Base-by-base conservation (phyloP, 441 rosid species). In the Arabidopsis hybrid region DNA sequence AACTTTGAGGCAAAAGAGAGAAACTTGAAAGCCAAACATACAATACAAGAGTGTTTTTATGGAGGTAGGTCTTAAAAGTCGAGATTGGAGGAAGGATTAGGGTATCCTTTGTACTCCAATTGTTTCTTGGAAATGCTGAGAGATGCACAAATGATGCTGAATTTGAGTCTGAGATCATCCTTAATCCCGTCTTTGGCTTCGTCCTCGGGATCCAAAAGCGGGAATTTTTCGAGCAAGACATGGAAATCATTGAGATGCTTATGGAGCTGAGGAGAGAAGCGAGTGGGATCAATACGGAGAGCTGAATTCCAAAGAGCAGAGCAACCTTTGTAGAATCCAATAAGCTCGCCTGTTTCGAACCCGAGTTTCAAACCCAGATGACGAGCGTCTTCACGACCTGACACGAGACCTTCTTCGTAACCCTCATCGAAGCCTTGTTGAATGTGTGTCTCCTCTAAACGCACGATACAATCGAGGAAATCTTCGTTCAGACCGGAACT, bases 261-360 rank as follows among this genome's bases (percentile, higher is more conserved):
- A 46, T 84, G 89, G 65, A 88, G 73, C 72, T 89, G 84, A 61
- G 79, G 21, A 14, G 97, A 88, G 80, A 87, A 87, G 18, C 73
- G 81, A 31, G 56, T 59, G 1, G 91, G 88, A 6, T 84, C 83
- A 16, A 84, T 65, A 67, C 78, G 82, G 70, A 89, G 80, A 2
- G 72, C 87, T 5, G 96, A 84, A 72, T 74, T 86, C 92, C 95
- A 92, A 29, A 92, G 74, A 47, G 79, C 86, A 53, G 85, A 84
- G 73, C 97, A 94, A 46, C 97, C 97, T 40, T 76, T 73, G 83
- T 92, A 94, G 83, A 94, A 94, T 2, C 96, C 97, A 12, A 92
- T 77, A 38, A 90, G 91, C 82, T 94, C 94, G 16, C 97, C 97
- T 14, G 81, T 79, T 52, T 86, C 95, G 79, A 90, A 92, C n/a